Evolutionary conservation across 345 rosid genomes (phyloP).

Genomic region (Raphanus raphanistrum): DNA sequence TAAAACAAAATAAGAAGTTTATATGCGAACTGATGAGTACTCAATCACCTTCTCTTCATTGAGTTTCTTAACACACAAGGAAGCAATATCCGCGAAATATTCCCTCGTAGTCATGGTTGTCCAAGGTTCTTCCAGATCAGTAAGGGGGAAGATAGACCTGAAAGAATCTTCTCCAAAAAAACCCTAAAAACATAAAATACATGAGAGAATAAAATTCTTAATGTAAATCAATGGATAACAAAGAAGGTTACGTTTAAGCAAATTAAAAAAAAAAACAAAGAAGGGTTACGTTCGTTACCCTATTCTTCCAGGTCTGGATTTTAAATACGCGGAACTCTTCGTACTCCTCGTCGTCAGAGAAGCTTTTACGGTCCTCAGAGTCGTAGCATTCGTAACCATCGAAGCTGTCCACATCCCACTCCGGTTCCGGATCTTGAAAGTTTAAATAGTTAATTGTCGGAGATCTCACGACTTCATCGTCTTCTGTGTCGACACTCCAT

Average conservation of each 20-base stretch:
- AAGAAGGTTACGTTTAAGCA: not conserved
- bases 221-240: not conserved
- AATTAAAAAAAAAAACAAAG: no score
- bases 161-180: not conserved
- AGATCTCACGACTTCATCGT: not conserved
- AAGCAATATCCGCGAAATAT: not conserved
- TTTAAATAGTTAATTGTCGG: not conserved
- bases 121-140: not conserved
- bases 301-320: not conserved
- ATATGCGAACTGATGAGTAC: not conserved
- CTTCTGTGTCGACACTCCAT: not conserved
- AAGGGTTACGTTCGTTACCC: not conserved
- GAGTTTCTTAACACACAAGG: not conserved
- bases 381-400: conserved; percentile 2
- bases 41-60: not conserved
- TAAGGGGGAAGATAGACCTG: not conserved
- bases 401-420: conserved; percentile 25
- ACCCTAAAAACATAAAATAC: not conserved
- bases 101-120: not conserved
- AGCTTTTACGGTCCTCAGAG: not conserved
- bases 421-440: not conserved
- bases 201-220: not conserved
- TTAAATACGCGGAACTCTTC: not conserved
- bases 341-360: not conserved
- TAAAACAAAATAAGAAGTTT: no score